phyloP scores from a whole-genome alignment of 2,329 filamentous ascomycete genomes.

The Ceratocystis papillata region DNA sequence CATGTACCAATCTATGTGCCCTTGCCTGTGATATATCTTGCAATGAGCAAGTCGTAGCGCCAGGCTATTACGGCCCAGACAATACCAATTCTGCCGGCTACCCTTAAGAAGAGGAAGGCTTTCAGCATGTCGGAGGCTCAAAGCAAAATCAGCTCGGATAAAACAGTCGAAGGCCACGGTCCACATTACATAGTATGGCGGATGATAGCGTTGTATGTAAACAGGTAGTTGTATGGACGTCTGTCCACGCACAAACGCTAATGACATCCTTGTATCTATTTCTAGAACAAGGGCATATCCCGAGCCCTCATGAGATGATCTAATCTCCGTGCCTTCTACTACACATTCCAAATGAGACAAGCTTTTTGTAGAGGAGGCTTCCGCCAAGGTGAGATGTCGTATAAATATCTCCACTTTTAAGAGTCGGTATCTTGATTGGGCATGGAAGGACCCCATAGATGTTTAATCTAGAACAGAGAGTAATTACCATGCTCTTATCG shows the following conservation, averaged over 20 bases:
- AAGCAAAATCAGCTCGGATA: too few relatives aligned
- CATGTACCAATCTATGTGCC: background rate
- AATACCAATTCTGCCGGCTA: too few relatives aligned
- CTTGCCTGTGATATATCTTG: background rate
- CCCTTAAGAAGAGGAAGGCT: too few relatives aligned
- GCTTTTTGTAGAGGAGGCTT: background rate
- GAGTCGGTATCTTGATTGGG: background rate
- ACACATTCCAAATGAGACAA: background rate
- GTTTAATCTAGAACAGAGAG: too few relatives aligned
- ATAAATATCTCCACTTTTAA: background rate
- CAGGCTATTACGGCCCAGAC: too few relatives aligned
- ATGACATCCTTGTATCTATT: background rate
- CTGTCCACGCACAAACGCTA: background rate
- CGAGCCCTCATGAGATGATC: background rate
- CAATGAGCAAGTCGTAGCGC: too few relatives aligned
- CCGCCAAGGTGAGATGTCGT: background rate
- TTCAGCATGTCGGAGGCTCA: too few relatives aligned
- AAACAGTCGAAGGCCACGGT: background rate
- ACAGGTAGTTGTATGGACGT: background rate
- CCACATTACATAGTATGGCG: too few relatives aligned
- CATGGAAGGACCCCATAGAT: background rate
- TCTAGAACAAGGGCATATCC: conserved; percentile 10
- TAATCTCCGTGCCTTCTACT: background rate
- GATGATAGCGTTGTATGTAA: background rate
- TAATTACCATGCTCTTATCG: too few relatives aligned